Percentiles rank a stretch among this genome's conserved stretches.
Evolutionary conservation across 2,329 filamentous ascomycete species (phyloP).

Genomic region (Didymella pomorum): DNA sequence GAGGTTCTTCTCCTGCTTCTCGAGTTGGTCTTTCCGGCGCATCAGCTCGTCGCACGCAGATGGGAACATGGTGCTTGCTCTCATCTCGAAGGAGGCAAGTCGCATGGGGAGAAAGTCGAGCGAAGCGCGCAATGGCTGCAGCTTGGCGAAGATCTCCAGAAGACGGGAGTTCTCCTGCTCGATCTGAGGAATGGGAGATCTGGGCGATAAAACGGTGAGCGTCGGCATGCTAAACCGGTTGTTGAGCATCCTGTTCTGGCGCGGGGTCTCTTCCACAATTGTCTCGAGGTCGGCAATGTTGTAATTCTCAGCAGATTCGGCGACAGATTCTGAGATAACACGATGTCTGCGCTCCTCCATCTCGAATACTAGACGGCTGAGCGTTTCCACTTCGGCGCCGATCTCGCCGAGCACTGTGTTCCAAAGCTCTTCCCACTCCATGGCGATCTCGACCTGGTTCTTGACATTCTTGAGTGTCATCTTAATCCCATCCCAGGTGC

Average conservation of each 20-base stretch:
- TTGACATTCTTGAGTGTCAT: conserved; percentile 80
- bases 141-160: conserved; percentile 88
- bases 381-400: conserved; percentile 82
- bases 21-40: conserved; percentile 74
- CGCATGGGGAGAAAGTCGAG: conserved; percentile 97
- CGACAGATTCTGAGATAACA: conserved; percentile 65
- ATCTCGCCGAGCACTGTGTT: conserved; percentile 92
- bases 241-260: conserved; percentile 61
- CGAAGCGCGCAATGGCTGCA: conserved; percentile 92
- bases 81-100: conserved; percentile 81
- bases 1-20: conserved; percentile 86
- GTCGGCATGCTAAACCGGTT: conserved; percentile 73
- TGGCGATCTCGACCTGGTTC: conserved; percentile 90
- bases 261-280: conserved; percentile 87
- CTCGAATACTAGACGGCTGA: conserved; percentile 86
- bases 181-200: conserved; percentile 62
- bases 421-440: conserved; percentile 99
- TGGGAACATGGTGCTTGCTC: conserved; percentile 81
- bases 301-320: conserved; percentile 68
- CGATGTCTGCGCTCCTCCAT: conserved; percentile 96
- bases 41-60: conserved; percentile 90
- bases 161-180: conserved; percentile 86
- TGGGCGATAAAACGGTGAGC: conserved; percentile 68
- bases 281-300: conserved; percentile 92
- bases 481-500: conserved; percentile 85